Base-by-base conservation (phyloP, 345 rosid species). In the Gossypium australe region DNA sequence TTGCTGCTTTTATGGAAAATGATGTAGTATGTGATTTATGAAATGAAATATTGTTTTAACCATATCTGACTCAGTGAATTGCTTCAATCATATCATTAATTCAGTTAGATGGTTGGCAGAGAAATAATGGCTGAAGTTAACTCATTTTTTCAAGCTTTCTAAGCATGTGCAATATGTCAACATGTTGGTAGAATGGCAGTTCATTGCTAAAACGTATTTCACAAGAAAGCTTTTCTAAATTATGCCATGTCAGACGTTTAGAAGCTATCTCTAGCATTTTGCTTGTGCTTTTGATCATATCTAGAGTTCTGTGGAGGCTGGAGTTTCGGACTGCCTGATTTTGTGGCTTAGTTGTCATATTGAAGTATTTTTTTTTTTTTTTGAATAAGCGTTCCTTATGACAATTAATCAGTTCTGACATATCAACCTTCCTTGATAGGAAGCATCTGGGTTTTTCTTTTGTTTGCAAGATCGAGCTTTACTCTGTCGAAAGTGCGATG, bases 401-500 rank as follows among this genome's bases (percentile, higher is more conserved):
- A 48, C 45, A 25, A 41, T 76, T 9, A 55, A 45, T 22, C 66
- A 16, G 11, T 22, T 11, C 9, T 78, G 78, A 73, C 47, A 17
- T 61, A 57, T 74, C 55, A 3, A 43, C 49, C 51, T 60, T 67
- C 71, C 25, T 56, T 80, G 75, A 58, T 89, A 95, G 99, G 99
- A 95, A 78, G 76, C 87, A 14, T 85, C 94, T 67, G 99, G 99
- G 11, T 87, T 91, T 82, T 95, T 95, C 96, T 95, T 95, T 67
- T 95, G 99, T 80, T 83, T 95, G 71, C 91, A 95, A 83, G 99
- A 95, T 77, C 83, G 98, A 81, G 98, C 99, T 53, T 84, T 95
- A 56, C 92, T 95, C 29, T 95, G 99, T 82, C 82, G 98, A 84
- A 95, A 93, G 84, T 95, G 99, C 79, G 99, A 95, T 79, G 84